Evolutionary conservation across 83 land plant genomes (phyloP).

Genomic region (Isoetes engelmannii): DNA sequence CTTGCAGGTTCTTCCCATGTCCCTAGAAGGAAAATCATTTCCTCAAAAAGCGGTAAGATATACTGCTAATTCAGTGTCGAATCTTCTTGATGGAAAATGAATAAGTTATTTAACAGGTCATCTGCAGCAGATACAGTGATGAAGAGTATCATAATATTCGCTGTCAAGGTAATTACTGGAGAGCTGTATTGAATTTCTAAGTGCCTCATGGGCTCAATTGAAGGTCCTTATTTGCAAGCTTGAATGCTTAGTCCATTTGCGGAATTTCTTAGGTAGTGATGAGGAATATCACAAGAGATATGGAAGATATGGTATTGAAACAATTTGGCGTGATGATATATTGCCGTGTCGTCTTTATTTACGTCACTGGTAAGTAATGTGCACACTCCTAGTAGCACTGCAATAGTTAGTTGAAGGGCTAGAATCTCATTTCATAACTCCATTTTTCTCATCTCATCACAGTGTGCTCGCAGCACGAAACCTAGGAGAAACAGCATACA

Average conservation of each 20-base stretch:
- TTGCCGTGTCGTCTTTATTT: constrained; percentile 90
- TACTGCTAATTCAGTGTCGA: constrained; percentile 3
- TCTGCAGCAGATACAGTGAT: constrained; percentile 81
- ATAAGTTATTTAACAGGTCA: constrained; percentile 42
- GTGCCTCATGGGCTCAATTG: too few relatives aligned
- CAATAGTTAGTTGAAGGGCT: background rate
- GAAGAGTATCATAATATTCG: constrained; percentile 64
- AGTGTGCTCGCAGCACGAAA: constrained; percentile 90
- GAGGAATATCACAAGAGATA: constrained; percentile 56
- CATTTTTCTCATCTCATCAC: constrained; percentile 3
- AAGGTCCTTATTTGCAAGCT: too few relatives aligned
- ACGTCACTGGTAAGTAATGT: constrained; percentile 65
- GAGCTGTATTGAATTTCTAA: too few relatives aligned
- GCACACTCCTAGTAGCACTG: too few relatives aligned
- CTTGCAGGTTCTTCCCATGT: background rate
- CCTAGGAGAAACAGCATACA: constrained; percentile 50
- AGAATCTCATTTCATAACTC: background rate
- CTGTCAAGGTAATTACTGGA: constrained; percentile 59
- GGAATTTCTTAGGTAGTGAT: constrained; percentile 37
- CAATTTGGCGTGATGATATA: constrained; percentile 84
- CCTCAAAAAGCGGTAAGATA: constrained; percentile 50
- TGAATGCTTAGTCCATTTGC: too few relatives aligned
- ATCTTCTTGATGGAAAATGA: constrained; percentile 1
- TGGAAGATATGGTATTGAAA: constrained; percentile 64
- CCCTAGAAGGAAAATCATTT: constrained; percentile 24